phyloP scores from a whole-genome alignment of 805 yeast genomes.

The Metschnikowia anglica region DNA sequence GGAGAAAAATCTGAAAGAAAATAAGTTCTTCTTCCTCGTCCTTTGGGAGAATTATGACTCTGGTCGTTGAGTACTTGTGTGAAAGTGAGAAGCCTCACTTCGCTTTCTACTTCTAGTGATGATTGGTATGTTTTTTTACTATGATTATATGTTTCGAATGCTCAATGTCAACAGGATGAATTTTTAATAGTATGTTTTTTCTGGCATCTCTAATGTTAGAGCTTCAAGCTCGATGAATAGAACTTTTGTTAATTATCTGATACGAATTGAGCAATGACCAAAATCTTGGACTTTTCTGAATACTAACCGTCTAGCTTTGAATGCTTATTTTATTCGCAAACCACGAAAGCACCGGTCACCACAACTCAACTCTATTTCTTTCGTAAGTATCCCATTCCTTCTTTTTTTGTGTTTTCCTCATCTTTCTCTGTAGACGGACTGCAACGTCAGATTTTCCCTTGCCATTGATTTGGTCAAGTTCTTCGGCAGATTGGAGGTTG shows the following conservation, averaged over 20 bases:
- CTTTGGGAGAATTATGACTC: background rate
- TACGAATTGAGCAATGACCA: conserved; percentile 11
- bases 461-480: too few relatives aligned
- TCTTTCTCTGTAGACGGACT: too few relatives aligned
- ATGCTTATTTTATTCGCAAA: background rate
- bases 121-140: conserved; percentile 3
- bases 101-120: background rate
- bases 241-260: conserved; percentile 71
- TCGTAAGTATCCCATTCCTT: background rate
- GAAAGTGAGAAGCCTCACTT: background rate
- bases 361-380: background rate
- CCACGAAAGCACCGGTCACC: background rate
- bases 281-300: background rate
- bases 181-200: conserved; percentile 54
- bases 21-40: background rate
- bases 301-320: conserved; percentile 9
- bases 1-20: conserved; percentile 2
- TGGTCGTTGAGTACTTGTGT: background rate
- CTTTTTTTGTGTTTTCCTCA: too few relatives aligned
- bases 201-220: conserved; percentile 95
- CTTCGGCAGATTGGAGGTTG: too few relatives aligned
- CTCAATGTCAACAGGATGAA: conserved; percentile 32
- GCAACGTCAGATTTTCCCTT: too few relatives aligned
- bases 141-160: conserved; percentile 4
- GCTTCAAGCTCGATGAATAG: conserved; percentile 77